Percentiles rank a stretch among this genome's conserved stretches.
phyloP scores from a whole-genome alignment of 805 yeast genomes.

The Lipomyces kockii region DNA sequence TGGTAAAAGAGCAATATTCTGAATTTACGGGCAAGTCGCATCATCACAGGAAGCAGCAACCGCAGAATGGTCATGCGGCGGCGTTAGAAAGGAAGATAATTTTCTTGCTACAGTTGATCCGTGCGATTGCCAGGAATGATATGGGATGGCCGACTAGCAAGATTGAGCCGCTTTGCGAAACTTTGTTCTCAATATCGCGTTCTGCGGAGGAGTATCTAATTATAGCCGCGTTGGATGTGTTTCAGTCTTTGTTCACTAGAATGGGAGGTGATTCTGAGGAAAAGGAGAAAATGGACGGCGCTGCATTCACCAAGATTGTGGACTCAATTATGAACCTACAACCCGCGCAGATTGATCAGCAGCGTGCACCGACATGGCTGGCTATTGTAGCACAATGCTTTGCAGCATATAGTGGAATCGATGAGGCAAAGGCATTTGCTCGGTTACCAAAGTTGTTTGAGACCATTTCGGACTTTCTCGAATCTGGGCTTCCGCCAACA shows the following conservation, averaged over 20 bases:
- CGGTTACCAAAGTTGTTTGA: conserved; percentile 63
- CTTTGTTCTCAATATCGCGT: conserved; percentile 73
- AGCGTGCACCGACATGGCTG: conserved; percentile 91
- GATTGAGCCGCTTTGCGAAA: conserved; percentile 74
- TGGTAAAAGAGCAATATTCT: conserved; percentile 55
- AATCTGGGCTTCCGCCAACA: conserved; percentile 62
- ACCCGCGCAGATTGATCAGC: conserved; percentile 81
- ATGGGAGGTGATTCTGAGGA: conserved; percentile 54
- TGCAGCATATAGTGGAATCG: conserved; percentile 57
- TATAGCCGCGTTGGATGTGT: conserved; percentile 80
- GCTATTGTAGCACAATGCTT: conserved; percentile 89
- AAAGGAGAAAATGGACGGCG: conserved; percentile 54
- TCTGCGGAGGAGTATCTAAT: conserved; percentile 84
- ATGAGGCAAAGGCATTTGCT: conserved; percentile 57
- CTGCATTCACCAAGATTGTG: conserved; percentile 65
- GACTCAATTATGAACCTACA: conserved; percentile 75
- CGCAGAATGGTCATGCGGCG: conserved; percentile 41
- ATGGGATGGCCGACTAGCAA: conserved; percentile 81
- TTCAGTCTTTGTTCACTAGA: conserved; percentile 76
- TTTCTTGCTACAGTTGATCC: conserved; percentile 77
- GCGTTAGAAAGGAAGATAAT: conserved; percentile 52
- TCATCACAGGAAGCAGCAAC: conserved; percentile 44
- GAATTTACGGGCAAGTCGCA: conserved; percentile 43
- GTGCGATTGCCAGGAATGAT: conserved; percentile 64
- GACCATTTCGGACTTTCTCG: conserved; percentile 65